Conservation (phyloP, 202 grass and related monocot genomes). For the Musa balbisiana region DNA sequence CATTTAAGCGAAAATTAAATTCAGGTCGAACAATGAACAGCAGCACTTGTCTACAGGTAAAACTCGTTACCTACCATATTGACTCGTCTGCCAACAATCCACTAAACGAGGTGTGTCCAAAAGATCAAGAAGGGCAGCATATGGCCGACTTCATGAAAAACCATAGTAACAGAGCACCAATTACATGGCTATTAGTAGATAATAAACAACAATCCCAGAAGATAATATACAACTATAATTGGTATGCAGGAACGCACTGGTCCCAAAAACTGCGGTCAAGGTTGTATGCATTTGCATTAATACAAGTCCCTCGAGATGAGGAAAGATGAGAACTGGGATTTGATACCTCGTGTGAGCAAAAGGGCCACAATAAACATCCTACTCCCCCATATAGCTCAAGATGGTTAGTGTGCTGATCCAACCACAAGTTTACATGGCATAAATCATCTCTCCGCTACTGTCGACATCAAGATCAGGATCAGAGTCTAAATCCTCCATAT, state of each 20-base stretch:
- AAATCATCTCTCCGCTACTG: conserved; percentile 49
- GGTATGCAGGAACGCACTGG: not conserved
- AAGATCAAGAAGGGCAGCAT: not conserved
- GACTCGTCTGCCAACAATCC: no score
- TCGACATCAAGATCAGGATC: conserved; percentile 49
- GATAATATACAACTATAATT: not conserved
- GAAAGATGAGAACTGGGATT: not conserved
- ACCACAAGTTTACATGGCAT: conserved; percentile 34
- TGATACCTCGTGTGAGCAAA: not conserved
- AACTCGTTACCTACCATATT: no score
- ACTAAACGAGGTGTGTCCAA: not conserved
- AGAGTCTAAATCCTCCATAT: conserved; percentile 49
- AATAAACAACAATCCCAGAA: not conserved
- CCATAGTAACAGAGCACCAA: not conserved
- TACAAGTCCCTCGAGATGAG: not conserved
- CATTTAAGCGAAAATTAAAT: no score
- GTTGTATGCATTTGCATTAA: not conserved
- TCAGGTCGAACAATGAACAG: no score
- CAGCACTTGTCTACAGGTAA: no score
- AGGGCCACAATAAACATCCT: not conserved
- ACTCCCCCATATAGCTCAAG: not conserved
- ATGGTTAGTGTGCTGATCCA: not conserved
- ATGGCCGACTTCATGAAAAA: not conserved
- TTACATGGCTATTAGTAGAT: not conserved
- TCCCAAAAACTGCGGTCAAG: not conserved